Evolutionary conservation across 805 yeast genomes (phyloP).

Genomic region (Metschnikowia kunwiensis): DNA sequence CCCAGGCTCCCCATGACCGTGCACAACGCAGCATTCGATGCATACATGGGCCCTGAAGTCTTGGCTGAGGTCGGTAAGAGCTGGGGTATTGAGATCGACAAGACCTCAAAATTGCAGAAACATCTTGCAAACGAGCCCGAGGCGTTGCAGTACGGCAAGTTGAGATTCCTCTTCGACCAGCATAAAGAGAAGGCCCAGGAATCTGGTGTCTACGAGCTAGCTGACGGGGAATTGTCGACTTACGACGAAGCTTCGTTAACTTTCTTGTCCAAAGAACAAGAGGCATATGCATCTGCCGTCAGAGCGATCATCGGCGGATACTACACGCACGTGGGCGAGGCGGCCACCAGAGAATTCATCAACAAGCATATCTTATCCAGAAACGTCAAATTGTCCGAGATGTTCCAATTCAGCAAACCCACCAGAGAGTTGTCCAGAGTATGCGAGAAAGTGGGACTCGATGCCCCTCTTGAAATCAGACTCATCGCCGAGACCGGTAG

Average conservation of each 20-base stretch:
- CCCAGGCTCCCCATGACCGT: conserved; percentile 88
- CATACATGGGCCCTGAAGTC: conserved; percentile 67
- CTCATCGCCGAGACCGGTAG: conserved; percentile 94
- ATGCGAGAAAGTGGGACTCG: conserved; percentile 71
- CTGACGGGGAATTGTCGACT: conserved; percentile 21
- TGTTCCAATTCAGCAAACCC: conserved; percentile 83
- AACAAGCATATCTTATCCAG: conserved; percentile 76
- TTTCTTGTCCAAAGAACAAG: conserved; percentile 36
- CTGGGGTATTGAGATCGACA: conserved; percentile 91
- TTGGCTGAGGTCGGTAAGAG: conserved; percentile 62
- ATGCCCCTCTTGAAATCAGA: conserved; percentile 68
- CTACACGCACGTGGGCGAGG: conserved; percentile 69
- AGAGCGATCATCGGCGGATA: conserved; percentile 82
- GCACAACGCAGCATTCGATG: conserved; percentile 69
- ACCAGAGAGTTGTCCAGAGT: conserved; percentile 77
- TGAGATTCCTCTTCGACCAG: conserved; percentile 45
- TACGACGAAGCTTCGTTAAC: conserved; percentile 16
- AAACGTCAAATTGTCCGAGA: conserved; percentile 65
- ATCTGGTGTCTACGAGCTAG: conserved; percentile 49
- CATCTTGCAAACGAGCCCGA: conserved; percentile 67
- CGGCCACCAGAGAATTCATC: conserved; percentile 65
- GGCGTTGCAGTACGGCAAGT: conserved; percentile 65
- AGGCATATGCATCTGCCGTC: conserved; percentile 65
- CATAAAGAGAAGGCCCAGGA: conserved; percentile 32
- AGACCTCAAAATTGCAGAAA: conserved; percentile 58